phyloP scores from a whole-genome alignment of 164 flowering plant species.

The Vitis labrusca region DNA sequence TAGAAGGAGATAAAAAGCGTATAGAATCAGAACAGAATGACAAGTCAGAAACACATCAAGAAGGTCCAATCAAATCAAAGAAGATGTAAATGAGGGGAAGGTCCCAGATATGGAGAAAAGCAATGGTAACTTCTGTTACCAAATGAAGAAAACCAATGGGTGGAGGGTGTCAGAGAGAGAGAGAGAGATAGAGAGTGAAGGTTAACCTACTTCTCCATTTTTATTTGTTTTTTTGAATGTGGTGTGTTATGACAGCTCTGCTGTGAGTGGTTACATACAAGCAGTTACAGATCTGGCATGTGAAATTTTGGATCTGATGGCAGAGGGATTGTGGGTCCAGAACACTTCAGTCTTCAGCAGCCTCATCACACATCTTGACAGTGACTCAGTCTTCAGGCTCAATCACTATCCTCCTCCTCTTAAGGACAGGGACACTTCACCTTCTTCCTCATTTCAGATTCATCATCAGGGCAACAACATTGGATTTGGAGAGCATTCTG shows the following conservation, averaged over 20 bases:
- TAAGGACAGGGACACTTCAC: conserved; percentile 10
- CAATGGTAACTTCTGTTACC: conserved; percentile 1
- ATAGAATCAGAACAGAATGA: conserved; percentile 9
- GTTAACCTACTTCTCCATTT: too few species aligned
- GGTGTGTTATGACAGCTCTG: conserved; percentile 30
- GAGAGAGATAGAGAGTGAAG: too few species aligned
- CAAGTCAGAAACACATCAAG: conserved; percentile 15
- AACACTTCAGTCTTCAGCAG: conserved; percentile 38
- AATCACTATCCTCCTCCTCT: conserved; percentile 46
- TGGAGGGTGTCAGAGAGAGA: too few species aligned
- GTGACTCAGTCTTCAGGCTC: conserved; percentile 52
- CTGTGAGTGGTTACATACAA: conserved; percentile 35
- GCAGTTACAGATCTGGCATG: conserved; percentile 40
- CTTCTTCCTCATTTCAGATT: neutral
- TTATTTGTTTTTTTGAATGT: neutral
- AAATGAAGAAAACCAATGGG: neutral
- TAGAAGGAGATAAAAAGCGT: too few species aligned
- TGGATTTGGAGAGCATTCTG: conserved; percentile 75
- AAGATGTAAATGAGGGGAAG: too few species aligned
- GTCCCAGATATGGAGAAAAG: conserved; percentile 1
- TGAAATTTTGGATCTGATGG: conserved; percentile 50
- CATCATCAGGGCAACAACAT: conserved; percentile 15
- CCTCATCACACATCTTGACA: conserved; percentile 42
- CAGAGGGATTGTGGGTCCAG: conserved; percentile 45
- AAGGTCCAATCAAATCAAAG: conserved; percentile 29